phyloP scores from a whole-genome alignment of 108 stramenopile genomes.

The Skeletonema marinoi region DNA sequence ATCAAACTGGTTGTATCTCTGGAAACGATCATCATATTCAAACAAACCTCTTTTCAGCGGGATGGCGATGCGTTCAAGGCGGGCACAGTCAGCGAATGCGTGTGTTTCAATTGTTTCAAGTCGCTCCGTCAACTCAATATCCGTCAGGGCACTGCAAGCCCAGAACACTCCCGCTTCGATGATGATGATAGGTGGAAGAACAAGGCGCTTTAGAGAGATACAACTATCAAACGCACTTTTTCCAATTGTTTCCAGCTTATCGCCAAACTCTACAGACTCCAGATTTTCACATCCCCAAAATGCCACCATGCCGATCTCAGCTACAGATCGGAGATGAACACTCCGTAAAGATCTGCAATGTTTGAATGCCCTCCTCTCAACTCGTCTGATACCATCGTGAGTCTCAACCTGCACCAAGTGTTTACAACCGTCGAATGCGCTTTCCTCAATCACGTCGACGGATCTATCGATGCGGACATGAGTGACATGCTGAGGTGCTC shows the following conservation, averaged over 20 bases:
- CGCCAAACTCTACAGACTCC: not conserved
- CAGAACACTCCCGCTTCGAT: not conserved
- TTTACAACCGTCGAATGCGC: too few species aligned
- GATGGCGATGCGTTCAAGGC: not conserved
- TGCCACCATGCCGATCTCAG: not conserved
- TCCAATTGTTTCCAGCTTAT: not conserved
- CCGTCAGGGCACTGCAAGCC: not conserved
- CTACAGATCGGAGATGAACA: not conserved
- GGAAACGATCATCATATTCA: too few species aligned
- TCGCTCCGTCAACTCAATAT: not conserved
- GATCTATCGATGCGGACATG: too few species aligned
- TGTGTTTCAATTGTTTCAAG: not conserved
- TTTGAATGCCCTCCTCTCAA: too few species aligned
- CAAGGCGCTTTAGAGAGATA: not conserved
- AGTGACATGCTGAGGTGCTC: too few species aligned
- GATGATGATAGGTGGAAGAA: not conserved
- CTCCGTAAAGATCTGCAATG: too few species aligned
- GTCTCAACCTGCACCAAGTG: too few species aligned
- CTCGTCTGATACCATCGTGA: too few species aligned
- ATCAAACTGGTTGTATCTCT: too few species aligned
- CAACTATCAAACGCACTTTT: not conserved
- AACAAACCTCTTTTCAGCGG: not conserved
- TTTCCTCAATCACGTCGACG: too few species aligned
- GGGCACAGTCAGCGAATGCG: not conserved
- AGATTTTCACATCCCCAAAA: not conserved